Evolutionary conservation across 352 stramenopile genomes (phyloP).

Genomic region (Globisporangium spinosum): DNA sequence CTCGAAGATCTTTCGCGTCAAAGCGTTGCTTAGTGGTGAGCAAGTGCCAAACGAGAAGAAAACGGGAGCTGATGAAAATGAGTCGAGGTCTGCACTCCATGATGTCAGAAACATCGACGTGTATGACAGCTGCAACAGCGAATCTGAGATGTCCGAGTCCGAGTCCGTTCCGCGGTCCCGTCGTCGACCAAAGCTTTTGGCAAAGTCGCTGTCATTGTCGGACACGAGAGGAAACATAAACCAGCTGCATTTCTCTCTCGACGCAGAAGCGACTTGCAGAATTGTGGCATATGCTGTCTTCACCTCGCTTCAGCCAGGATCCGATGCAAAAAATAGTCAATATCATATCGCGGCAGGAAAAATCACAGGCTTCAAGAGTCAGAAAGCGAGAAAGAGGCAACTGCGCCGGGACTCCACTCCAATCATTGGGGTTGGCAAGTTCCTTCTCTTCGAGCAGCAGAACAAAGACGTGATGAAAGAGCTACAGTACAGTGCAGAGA

Average conservation of each 20-base stretch:
- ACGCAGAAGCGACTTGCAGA: slow-evolving; percentile 76
- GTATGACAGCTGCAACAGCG: slow-evolving; percentile 82
- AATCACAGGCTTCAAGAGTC: slow-evolving; percentile 32
- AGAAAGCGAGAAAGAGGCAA: slow-evolving; percentile 71
- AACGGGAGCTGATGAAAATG: slow-evolving; percentile 24
- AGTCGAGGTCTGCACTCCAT: slow-evolving; percentile 29
- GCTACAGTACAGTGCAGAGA: slow-evolving; percentile 84
- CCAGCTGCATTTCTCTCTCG: slow-evolving; percentile 76
- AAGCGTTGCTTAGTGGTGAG: slow-evolving; percentile 74
- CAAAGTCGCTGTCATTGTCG: slow-evolving; percentile 22
- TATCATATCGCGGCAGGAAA: slow-evolving; percentile 18
- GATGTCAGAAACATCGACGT: slow-evolving; percentile 38
- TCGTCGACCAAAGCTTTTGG: slow-evolving; percentile 19
- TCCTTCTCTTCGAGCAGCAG: slow-evolving; percentile 86
- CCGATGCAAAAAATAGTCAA: slow-evolving; percentile 21
- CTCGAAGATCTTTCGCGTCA: slow-evolving; percentile 75
- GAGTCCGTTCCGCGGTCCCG: slow-evolving; percentile 36
- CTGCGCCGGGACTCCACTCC: slow-evolving; percentile 67
- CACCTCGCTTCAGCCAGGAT: slow-evolving; percentile 34
- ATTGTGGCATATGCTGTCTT: slow-evolving; percentile 82
- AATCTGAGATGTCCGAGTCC: slow-evolving; percentile 80
- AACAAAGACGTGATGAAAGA: slow-evolving; percentile 92
- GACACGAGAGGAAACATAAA: slow-evolving; percentile 40
- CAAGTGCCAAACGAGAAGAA: slow-evolving; percentile 63
- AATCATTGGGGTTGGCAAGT: slow-evolving; percentile 68